Evolutionary conservation across 345 rosid genomes (phyloP).

Genomic region (Aegle marmelos): DNA sequence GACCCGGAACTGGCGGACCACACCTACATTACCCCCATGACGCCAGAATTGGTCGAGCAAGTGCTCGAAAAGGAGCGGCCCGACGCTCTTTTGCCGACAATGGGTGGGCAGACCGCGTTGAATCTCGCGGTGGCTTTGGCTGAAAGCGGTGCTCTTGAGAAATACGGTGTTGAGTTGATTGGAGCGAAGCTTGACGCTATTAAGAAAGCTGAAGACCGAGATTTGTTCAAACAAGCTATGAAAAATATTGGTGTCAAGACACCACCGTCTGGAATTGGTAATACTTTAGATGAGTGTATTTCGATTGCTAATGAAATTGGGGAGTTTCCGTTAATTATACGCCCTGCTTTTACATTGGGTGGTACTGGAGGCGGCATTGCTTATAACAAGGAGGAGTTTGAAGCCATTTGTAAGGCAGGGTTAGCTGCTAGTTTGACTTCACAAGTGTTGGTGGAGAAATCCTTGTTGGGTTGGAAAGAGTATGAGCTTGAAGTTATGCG

Average conservation of each 20-base stretch:
- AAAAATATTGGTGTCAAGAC: constrained; percentile 77
- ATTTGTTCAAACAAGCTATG: constrained; percentile 89
- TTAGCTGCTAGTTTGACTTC: constrained; percentile 82
- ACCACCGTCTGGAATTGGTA: constrained; percentile 91
- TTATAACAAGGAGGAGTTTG: constrained; percentile 89
- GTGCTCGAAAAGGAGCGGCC: constrained; percentile 83
- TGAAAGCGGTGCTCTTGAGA: constrained; percentile 68
- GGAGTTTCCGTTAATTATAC: constrained; percentile 91
- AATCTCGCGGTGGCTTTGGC: constrained; percentile 94
- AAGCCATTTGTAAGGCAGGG: constrained; percentile 77
- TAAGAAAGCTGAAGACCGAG: constrained; percentile 91
- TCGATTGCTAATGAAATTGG: constrained; percentile 71
- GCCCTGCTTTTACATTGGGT: constrained; percentile 92
- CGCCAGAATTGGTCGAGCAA: constrained; percentile 83
- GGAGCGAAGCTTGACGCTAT: constrained; percentile 95
- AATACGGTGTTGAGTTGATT: constrained; percentile 75
- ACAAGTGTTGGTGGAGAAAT: constrained; percentile 95
- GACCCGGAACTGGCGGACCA: constrained; percentile 88
- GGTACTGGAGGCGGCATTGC: constrained; percentile 99
- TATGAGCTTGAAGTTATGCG: constrained; percentile 98
- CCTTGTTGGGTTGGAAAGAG: constrained; percentile 94
- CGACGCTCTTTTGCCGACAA: constrained; percentile 84
- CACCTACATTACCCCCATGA: constrained; percentile 90
- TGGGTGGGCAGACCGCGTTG: constrained; percentile 97
- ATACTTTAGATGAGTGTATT: constrained; percentile 77